A percentile compares a stretch with the other conserved stretches of the same genome.
phyloP scores from a whole-genome alignment of 805 yeast species.

The Wickerhamiella vanderwaltii region DNA sequence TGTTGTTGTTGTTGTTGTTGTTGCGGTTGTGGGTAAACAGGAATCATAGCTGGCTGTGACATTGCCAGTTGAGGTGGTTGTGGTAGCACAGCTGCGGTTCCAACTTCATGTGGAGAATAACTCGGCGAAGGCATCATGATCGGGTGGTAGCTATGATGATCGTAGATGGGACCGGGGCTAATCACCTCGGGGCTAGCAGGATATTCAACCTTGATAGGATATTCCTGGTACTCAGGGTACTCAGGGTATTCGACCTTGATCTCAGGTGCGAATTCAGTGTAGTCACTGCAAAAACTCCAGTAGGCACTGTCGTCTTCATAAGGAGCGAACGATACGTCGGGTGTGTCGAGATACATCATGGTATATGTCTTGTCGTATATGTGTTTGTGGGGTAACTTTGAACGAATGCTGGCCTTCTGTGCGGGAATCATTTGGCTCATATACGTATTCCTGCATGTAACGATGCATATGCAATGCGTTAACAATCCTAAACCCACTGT shows the following conservation, averaged over 20 bases:
- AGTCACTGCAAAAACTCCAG: slow-evolving; percentile 11
- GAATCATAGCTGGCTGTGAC: no score
- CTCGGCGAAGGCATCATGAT: slow-evolving; percentile 1
- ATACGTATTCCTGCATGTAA: slow-evolving; percentile 8
- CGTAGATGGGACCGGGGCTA: slow-evolving; percentile 2
- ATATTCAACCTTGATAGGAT: not conserved
- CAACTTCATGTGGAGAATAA: not conserved
- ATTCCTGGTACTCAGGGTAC: not conserved
- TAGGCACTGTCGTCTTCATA: slow-evolving; percentile 8
- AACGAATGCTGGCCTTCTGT: not conserved
- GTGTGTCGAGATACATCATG: not conserved
- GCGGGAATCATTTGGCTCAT: slow-evolving; percentile 2
- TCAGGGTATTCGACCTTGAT: slow-evolving; percentile 2
- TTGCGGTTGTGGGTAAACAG: no score
- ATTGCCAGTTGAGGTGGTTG: not conserved
- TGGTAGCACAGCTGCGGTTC: not conserved
- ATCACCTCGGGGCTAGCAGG: slow-evolving; percentile 2
- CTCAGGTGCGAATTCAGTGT: slow-evolving; percentile 4
- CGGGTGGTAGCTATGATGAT: not conserved
- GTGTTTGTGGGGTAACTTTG: not conserved
- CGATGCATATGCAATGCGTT: slow-evolving; percentile 11
- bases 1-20: not conserved
- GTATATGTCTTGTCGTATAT: not conserved
- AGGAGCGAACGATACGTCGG: not conserved
- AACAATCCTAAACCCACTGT: slow-evolving; percentile 2